phyloP scores from a whole-genome alignment of 1,284 basidiomycete species.

The Ganoderma resinaceum region DNA sequence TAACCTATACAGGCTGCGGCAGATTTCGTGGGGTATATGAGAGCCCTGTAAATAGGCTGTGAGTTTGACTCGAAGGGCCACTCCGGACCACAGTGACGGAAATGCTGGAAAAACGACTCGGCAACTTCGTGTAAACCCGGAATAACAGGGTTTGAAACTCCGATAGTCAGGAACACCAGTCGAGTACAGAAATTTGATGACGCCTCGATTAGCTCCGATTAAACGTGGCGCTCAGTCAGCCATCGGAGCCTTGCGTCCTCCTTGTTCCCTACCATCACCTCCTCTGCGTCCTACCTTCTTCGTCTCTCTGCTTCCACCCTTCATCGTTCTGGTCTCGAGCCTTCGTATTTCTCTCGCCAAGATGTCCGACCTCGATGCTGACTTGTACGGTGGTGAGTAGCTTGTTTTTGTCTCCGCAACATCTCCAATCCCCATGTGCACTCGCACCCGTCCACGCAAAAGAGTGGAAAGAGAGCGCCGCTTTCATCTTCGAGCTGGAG shows the following conservation, averaged over 20 bases:
- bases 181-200: neutral
- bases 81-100: neutral
- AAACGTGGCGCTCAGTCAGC: constrained; percentile 7
- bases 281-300: constrained; percentile 3
- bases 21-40: no score
- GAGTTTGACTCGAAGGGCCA: no score
- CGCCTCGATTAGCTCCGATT: constrained; percentile 18
- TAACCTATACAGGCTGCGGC: no score
- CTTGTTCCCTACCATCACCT: constrained; percentile 25
- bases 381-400: constrained; percentile 78
- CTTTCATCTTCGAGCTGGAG: no score
- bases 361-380: constrained; percentile 84
- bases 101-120: neutral
- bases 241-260: neutral
- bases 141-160: neutral
- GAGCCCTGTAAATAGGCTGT: no score
- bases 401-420: constrained; percentile 1
- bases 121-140: neutral
- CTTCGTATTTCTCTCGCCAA: constrained; percentile 36
- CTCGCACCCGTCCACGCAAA: no score
- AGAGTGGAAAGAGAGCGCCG: no score
- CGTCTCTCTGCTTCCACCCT: neutral
- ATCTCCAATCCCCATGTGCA: neutral
- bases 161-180: neutral
- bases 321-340: neutral